A percentile compares a stretch with the other conserved stretches of the same genome.
Evolutionary conservation across 257 asterid genomes (phyloP).

Genomic region (Craterostigma plantagineum): DNA sequence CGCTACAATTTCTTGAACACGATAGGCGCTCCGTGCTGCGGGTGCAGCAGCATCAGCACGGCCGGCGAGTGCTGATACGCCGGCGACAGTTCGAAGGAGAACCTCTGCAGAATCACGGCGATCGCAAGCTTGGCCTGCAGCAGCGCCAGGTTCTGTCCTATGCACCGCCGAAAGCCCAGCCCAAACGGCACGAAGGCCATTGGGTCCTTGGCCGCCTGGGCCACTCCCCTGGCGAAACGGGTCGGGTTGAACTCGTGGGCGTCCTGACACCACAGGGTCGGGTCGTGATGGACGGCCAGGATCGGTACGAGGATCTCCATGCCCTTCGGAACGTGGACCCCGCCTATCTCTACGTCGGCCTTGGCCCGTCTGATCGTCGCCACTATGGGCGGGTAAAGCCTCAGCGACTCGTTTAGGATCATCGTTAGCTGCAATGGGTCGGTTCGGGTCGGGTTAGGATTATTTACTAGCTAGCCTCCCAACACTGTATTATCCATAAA

Average conservation of each 20-base stretch:
- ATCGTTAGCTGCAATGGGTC: slow-evolving; percentile 43
- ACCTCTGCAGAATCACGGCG: slow-evolving; percentile 12
- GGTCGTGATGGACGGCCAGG: slow-evolving; percentile 75
- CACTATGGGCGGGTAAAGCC: slow-evolving; percentile 77
- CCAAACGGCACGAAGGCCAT: slow-evolving; percentile 86
- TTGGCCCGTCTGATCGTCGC: slow-evolving; percentile 60
- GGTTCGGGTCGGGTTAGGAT: too few relatives aligned
- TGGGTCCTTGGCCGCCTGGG: slow-evolving; percentile 53
- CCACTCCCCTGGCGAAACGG: slow-evolving; percentile 52
- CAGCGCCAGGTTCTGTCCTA: slow-evolving; percentile 46
- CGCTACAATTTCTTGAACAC: background rate
- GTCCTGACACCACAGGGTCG: slow-evolving; percentile 60
- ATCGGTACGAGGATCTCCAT: slow-evolving; percentile 72
- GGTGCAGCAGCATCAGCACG: background rate
- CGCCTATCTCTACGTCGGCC: slow-evolving; percentile 34
- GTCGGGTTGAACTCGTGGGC: slow-evolving; percentile 68
- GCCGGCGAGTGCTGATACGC: slow-evolving; percentile 6
- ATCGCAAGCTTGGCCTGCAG: slow-evolving; percentile 21
- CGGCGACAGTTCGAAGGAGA: slow-evolving; percentile 17
- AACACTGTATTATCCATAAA: slow-evolving; percentile 12
- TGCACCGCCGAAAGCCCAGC: slow-evolving; percentile 61
- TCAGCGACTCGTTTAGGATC: slow-evolving; percentile 61
- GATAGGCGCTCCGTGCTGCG: background rate
- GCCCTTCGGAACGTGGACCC: slow-evolving; percentile 31
- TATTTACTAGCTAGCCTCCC: too few relatives aligned